phyloP scores from a whole-genome alignment of 257 asterid genomes.

The Nicotiana attenuata region DNA sequence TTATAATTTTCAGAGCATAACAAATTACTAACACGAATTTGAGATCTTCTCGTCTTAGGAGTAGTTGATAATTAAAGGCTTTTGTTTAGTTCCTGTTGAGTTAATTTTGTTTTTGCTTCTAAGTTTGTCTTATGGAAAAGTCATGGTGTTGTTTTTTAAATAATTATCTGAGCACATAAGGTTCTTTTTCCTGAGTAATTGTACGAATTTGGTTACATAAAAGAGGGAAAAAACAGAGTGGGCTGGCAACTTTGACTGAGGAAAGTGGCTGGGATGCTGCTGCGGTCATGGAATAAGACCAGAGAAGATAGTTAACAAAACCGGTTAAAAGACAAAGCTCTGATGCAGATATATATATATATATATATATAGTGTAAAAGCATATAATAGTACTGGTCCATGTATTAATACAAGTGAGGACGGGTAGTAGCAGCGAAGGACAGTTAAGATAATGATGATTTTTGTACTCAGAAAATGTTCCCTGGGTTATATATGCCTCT shows the following conservation, averaged over 20 bases:
- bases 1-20: background rate
- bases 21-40: background rate
- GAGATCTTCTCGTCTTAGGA: no score
- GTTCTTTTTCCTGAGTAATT: background rate
- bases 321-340: conserved; percentile 25
- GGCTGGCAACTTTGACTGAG: background rate
- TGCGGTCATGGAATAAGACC: no score
- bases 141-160: no score
- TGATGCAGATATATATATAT: no score
- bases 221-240: background rate
- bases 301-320: background rate
- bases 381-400: conserved; percentile 15
- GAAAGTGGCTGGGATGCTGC: background rate
- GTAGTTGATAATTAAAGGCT: background rate
- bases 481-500: conserved; percentile 29
- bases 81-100: background rate
- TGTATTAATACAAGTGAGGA: background rate
- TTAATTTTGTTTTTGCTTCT: no score
- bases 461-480: conserved; percentile 42
- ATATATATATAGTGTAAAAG: conserved; percentile 16
- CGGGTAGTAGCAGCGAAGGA: background rate
- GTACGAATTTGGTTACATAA: background rate
- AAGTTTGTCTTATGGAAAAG: no score
- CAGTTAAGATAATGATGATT: conserved; percentile 38
- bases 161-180: background rate